Percentiles rank a stretch among this genome's conserved stretches.
These are phyloP conservation scores for Macrophomina tecta DNA, from an alignment of 2,329 filamentous ascomycete genomes.

Conservation along the genomic window DNA sequence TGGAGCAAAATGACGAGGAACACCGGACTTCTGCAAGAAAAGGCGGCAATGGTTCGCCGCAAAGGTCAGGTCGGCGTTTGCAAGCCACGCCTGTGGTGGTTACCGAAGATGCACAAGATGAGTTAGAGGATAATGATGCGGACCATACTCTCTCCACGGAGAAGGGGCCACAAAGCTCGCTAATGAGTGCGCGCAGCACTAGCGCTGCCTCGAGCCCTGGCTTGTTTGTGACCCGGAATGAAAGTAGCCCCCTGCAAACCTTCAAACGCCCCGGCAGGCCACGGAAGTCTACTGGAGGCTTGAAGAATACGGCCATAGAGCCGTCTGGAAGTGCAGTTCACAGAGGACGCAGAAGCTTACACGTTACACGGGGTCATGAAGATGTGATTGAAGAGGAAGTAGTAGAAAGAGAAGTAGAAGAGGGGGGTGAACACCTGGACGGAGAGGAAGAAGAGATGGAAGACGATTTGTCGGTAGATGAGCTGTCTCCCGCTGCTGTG, in stretches of 20 bases:
- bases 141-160: conserved; percentile 24
- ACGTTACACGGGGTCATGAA: background rate
- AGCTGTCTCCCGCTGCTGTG: background rate
- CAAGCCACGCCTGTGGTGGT: conserved; percentile 32
- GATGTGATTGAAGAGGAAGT: background rate
- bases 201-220: background rate
- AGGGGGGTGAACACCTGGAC: no score
- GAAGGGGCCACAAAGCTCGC: background rate
- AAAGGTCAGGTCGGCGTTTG: conserved; percentile 33
- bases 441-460: background rate
- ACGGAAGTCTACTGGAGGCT: conserved; percentile 11
- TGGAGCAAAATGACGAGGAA: conserved; percentile 40
- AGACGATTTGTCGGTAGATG: conserved; percentile 29
- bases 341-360: background rate
- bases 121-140: conserved; percentile 29
- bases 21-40: conserved; percentile 38
- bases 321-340: background rate
- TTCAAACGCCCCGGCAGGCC: conserved; percentile 7
- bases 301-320: background rate
- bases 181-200: background rate
- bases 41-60: conserved; percentile 7
- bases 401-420: background rate
- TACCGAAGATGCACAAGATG: conserved; percentile 35
- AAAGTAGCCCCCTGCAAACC: background rate
- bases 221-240: background rate